Conservation (phyloP, 768 basidiomycete species). For the Cystofilobasidium bisporidii region DNA sequence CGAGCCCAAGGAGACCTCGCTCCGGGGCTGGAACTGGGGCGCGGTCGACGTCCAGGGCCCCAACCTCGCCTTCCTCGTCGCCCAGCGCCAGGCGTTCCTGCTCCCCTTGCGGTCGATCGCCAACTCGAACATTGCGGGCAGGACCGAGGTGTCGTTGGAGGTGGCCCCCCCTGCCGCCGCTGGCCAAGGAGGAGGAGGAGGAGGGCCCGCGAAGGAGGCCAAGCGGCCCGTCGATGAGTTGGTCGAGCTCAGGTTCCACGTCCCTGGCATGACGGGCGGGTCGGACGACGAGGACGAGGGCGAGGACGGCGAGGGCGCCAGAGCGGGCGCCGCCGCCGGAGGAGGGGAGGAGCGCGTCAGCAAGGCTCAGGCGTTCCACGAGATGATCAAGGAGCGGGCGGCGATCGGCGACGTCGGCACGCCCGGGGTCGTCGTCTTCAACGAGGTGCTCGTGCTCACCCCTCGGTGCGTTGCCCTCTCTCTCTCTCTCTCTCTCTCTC, state of each 20-base stretch:
- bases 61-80: conserved; percentile 82
- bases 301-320: conserved; percentile 45
- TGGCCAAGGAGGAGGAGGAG: conserved; percentile 23
- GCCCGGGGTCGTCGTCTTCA: conserved; percentile 85
- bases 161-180: conserved; percentile 46
- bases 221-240: conserved; percentile 61
- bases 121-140: conserved; percentile 95
- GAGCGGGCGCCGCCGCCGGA: conserved; percentile 48
- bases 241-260: conserved; percentile 91
- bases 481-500: neutral
- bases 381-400: conserved; percentile 89
- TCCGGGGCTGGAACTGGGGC: conserved; percentile 99
- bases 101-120: conserved; percentile 75
- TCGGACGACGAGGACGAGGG: conserved; percentile 30
- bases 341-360: conserved; percentile 46
- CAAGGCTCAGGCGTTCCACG: conserved; percentile 94
- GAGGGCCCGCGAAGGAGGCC: conserved; percentile 40
- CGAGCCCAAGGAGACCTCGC: conserved; percentile 72
- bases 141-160: conserved; percentile 98
- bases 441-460: conserved; percentile 86
- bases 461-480: conserved; percentile 46
- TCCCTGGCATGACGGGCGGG: conserved; percentile 58
- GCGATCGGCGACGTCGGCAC: conserved; percentile 85
- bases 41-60: conserved; percentile 84
- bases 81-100: conserved; percentile 79